phyloP scores from a whole-genome alignment of 2,329 filamentous ascomycete species.

The Lasiodiplodia hormozganensis region DNA sequence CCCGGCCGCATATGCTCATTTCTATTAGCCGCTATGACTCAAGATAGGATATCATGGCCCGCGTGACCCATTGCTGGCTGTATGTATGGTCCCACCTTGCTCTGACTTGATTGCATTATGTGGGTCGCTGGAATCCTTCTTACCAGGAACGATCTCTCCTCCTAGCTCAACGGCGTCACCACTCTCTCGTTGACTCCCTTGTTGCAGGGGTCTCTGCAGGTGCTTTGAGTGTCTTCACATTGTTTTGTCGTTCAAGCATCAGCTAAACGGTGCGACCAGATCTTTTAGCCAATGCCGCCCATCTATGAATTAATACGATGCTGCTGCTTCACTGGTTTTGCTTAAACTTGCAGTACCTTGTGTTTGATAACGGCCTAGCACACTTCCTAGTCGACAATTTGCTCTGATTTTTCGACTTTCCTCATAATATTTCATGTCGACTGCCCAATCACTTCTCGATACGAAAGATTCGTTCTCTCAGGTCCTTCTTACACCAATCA shows the following conservation, averaged over 20 bases:
- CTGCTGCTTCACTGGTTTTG: not conserved
- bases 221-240: not conserved
- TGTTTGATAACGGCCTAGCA: not conserved
- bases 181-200: not conserved
- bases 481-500: not conserved
- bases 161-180: not conserved
- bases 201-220: not conserved
- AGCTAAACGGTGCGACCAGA: not conserved
- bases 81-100: not conserved
- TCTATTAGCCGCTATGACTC: not conserved
- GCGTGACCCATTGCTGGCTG: not conserved
- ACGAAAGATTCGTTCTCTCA: not conserved
- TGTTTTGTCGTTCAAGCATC: not conserved
- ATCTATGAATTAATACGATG: not conserved
- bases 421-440: not conserved
- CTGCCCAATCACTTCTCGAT: not conserved
- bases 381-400: not conserved
- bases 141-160: not conserved
- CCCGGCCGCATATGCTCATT: not conserved
- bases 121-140: not conserved
- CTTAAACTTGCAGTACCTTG: not conserved
- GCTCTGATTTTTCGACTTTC: not conserved
- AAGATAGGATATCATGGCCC: not conserved
- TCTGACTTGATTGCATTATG: not conserved
- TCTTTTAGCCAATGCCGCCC: not conserved